Percentiles rank a stretch among this genome's conserved stretches.
phyloP scores from a whole-genome alignment of 768 basidiomycete species.

The Lactarius trivialis region DNA sequence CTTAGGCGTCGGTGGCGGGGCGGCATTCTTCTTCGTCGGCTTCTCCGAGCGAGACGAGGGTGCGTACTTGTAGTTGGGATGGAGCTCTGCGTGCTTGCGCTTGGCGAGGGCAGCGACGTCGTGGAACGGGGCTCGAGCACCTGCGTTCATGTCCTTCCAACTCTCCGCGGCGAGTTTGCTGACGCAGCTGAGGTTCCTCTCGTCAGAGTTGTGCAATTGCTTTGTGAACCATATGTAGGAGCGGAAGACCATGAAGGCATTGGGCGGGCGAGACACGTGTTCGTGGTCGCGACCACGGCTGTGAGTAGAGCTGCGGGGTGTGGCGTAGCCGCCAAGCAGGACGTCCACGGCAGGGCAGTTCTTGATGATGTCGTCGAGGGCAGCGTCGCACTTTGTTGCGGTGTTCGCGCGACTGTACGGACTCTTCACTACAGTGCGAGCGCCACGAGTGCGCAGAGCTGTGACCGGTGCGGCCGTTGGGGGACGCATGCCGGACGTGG shows the following conservation, averaged over 20 bases:
- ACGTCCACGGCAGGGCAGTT: slow-evolving; percentile 19
- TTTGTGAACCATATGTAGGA: slow-evolving; percentile 55
- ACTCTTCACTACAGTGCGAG: neutral
- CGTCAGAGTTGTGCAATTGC: slow-evolving; percentile 36
- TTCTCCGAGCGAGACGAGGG: slow-evolving; percentile 37
- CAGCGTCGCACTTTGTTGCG: neutral
- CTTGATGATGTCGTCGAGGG: slow-evolving; percentile 10
- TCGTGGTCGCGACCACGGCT: slow-evolving; percentile 36
- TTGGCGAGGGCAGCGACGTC: slow-evolving; percentile 43
- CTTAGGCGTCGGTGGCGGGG: slow-evolving; percentile 22
- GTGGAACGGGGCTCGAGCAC: slow-evolving; percentile 43
- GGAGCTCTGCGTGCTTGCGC: slow-evolving; percentile 39
- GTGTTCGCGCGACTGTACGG: slow-evolving; percentile 8
- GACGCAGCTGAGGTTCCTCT: slow-evolving; percentile 67
- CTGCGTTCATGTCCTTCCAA: slow-evolving; percentile 53
- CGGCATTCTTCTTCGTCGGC: slow-evolving; percentile 34
- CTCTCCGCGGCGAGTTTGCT: slow-evolving; percentile 61
- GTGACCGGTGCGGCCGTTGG: neutral
- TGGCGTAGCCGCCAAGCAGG: slow-evolving; percentile 25
- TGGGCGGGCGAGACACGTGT: slow-evolving; percentile 71
- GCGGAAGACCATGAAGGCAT: slow-evolving; percentile 82
- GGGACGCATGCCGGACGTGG: neutral
- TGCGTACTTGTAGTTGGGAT: slow-evolving; percentile 60
- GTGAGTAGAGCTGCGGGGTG: slow-evolving; percentile 35
- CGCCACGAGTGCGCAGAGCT: neutral